phyloP scores from a whole-genome alignment of 371 early-diverging fungal species.

The Rhizomucor miehei region DNA sequence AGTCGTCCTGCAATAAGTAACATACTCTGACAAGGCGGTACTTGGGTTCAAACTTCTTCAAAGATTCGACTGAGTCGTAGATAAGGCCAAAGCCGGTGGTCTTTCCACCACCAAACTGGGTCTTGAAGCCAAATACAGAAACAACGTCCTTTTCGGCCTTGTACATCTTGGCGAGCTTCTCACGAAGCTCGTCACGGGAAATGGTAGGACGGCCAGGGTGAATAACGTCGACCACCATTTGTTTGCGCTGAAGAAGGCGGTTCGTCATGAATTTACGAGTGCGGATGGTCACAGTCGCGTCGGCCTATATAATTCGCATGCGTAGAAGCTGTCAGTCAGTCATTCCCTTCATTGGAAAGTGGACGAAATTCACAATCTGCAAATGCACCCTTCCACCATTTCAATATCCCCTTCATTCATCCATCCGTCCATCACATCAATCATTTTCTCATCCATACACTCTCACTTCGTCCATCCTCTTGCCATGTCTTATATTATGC shows the following conservation, averaged over 20 bases:
- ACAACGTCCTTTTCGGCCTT: slow-evolving; percentile 90
- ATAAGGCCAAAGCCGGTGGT: slow-evolving; percentile 97
- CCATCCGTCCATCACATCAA: slow-evolving; percentile 9
- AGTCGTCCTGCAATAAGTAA: neutral
- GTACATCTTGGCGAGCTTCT: slow-evolving; percentile 96
- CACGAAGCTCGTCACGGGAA: slow-evolving; percentile 91
- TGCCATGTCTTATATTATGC: too few relatives aligned
- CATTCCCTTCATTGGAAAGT: neutral
- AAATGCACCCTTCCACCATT: neutral
- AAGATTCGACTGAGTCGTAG: slow-evolving; percentile 94
- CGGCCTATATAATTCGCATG: slow-evolving; percentile 27
- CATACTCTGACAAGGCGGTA: slow-evolving; percentile 85
- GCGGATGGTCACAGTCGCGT: slow-evolving; percentile 84
- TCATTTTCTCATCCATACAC: slow-evolving; percentile 1
- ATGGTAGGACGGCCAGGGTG: slow-evolving; percentile 94
- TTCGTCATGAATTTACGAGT: slow-evolving; percentile 98
- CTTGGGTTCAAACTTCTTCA: slow-evolving; percentile 99
- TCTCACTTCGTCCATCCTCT: too few relatives aligned
- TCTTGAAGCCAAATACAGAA: slow-evolving; percentile 95
- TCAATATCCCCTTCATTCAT: slow-evolving; percentile 11
- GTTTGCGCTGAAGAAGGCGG: slow-evolving; percentile 97
- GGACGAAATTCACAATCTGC: neutral
- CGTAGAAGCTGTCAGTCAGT: too few relatives aligned
- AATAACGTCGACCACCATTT: slow-evolving; percentile 96
- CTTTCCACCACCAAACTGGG: slow-evolving; percentile 97